Evolutionary conservation across 1,139 yeast genomes (phyloP), one percentile per base, ranked within the genome.

Genomic region (Blastobotrys serpentis): DNA sequence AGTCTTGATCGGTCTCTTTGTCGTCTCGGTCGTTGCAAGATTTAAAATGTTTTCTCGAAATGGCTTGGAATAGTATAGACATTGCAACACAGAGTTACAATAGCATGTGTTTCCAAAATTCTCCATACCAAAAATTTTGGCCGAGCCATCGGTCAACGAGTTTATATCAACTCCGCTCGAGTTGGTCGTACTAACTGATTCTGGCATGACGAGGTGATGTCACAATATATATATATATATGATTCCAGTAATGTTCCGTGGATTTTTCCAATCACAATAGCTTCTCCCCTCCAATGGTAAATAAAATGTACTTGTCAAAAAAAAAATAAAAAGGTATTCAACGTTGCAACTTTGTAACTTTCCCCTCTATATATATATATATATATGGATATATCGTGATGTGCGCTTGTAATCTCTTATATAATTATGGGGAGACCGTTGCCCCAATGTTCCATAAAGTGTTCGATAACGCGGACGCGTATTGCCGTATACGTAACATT

Each of bases 61-160:
- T 22, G 75, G 77, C 40, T 78, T 78, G 1, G 92, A 76, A 65
- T 85, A 84, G 70, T 79, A 92, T 18, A 92, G 76, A 58, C 96
- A 88, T 66, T 92, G 98, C 23, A 92, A 70, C 22, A 92, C 85
- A 7, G 96, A 88, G 62, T 92, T 92, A 67, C 96, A 88, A 67
- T 92, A 92, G 69, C 98, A 90, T 0, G 96, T 90, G 65, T 86
- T 67, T 26, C 98, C 97, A 65, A 89, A 90, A 67, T 92, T 92
- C 66, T 92, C 98, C 80, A 90, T 82, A 4, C 98, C 98, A 68
- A 84, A 92, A 36, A 89, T 78, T 67, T 89, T 68, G 52, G 68
- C 67, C 17, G 66, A 58, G 23, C 68, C 63, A 36, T 57, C 60
- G 29, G 58, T 51, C 33, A 60, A 54, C 32, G 42, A 48, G 41